Base-by-base conservation (phyloP, 2,329 filamentous ascomycete species). In the Ophidiomyces ophidiicola region DNA sequence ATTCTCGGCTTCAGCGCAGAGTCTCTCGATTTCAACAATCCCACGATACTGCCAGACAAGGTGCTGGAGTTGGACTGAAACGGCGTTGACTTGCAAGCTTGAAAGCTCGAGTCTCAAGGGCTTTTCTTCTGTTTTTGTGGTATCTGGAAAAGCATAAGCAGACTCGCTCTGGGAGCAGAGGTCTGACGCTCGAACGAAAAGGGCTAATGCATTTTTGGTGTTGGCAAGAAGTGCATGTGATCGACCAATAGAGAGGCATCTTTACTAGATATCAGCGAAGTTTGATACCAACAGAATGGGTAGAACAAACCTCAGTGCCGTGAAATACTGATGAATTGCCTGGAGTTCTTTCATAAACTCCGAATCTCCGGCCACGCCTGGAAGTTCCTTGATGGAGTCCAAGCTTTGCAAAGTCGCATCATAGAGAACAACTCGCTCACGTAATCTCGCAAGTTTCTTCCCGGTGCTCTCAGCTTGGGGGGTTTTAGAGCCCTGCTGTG, bases 401-500 rank as follows among this genome's bases (percentile, higher is more conserved):
- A 98, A 69, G 59, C 85, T 94, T 61, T 94, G 84, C 17, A 94
- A 63, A 6, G 81, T 92, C 17, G 85, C 84, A 56, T 94, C 86
- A 56, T 94, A 96, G 1, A 98, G 69, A 2, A 88, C 87, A 10
- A 83, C 77, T 51, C 84, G 80, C 58, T 96, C 88, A 54, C 85
- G 82, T 36, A 96, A 67, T 51, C 82, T 78, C 8, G 80, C 78
- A 36, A 94, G 67, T 56, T 83, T 85, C 46, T 79, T 78, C 14
- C 82, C 80, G 11, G 74, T 75, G 0, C 81, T 74, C 48, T 86
- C 77, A 36, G 79, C 73, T 48, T 74, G 72, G 26, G 61, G 53
- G 1, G 51, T 52, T 39, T 78, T 72, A 48, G 73, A 72, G 31
- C 60, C 56, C 1, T 53, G 50, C 3, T 36, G 61, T 17, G 60